These are phyloP conservation scores for Yamadazyma olivae DNA, from an alignment of 805 yeast genomes.

Conservation along the genomic window DNA sequence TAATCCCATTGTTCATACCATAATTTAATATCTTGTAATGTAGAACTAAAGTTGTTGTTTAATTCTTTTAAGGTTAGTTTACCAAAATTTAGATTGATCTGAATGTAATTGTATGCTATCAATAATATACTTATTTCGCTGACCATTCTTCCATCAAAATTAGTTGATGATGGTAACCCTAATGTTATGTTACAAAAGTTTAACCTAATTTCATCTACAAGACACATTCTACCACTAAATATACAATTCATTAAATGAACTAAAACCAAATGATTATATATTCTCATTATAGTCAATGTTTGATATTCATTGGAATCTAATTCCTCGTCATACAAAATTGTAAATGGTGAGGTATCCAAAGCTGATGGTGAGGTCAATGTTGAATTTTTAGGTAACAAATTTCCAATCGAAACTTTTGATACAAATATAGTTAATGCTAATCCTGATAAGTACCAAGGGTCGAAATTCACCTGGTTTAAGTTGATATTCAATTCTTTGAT, in stretches of 20 bases:
- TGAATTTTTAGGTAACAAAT: slow-evolving; percentile 20
- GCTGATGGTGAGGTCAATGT: not conserved
- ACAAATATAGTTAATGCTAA: slow-evolving; percentile 62
- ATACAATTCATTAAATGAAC: slow-evolving; percentile 67
- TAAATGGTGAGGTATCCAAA: slow-evolving; percentile 17
- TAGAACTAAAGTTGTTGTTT: slow-evolving; percentile 28
- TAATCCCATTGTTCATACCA: slow-evolving; percentile 75
- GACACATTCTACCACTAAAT: slow-evolving; percentile 61
- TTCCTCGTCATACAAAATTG: slow-evolving; percentile 29
- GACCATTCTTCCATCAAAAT: slow-evolving; percentile 80
- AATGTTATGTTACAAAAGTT: slow-evolving; percentile 58
- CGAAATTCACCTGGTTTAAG: slow-evolving; percentile 47
- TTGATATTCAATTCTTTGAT: slow-evolving; percentile 9
- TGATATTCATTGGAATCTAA: slow-evolving; percentile 43
- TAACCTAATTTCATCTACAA: slow-evolving; percentile 57
- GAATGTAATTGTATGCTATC: slow-evolving; percentile 57
- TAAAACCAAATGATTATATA: slow-evolving; percentile 70
- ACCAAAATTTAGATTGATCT: slow-evolving; percentile 25
- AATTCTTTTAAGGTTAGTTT: slow-evolving; percentile 12
- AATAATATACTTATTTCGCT: slow-evolving; percentile 66
- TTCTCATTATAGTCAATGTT: slow-evolving; percentile 54
- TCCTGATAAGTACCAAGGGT: slow-evolving; percentile 69
- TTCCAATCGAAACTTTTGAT: slow-evolving; percentile 48
- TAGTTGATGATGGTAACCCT: slow-evolving; percentile 58
- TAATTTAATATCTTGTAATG: slow-evolving; percentile 45